A percentile compares a stretch with the other conserved stretches of the same genome.
These are phyloP conservation scores for Daldinia childiae DNA, from an alignment of 495 filamentous ascomycete genomes.

Conservation along the genomic window DNA sequence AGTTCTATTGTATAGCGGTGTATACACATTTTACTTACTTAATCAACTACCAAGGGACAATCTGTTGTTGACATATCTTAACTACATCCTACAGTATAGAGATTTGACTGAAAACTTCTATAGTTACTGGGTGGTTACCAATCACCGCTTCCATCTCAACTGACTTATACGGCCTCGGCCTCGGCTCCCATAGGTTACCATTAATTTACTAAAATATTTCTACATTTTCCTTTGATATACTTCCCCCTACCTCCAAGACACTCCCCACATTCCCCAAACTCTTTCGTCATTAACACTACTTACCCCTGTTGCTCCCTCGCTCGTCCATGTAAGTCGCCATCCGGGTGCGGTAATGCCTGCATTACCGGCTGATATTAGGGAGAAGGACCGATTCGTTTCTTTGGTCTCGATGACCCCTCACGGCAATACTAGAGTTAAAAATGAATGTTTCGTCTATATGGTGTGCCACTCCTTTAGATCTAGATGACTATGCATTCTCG, in stretches of 20 bases:
- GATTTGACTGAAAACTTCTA: no score
- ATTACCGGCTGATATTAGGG: constrained; percentile 22
- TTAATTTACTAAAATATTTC: not conserved
- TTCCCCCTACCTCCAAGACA: not conserved
- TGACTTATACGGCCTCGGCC: not conserved
- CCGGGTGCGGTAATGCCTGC: constrained; percentile 20
- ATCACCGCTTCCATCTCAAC: not conserved
- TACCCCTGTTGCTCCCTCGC: constrained; percentile 18
- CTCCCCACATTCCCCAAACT: constrained; percentile 31
- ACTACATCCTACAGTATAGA: no score
- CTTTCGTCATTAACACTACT: constrained; percentile 23
- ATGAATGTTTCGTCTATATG: constrained; percentile 31
- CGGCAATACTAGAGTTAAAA: constrained; percentile 8
- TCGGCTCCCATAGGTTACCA: not conserved
- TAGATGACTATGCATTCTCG: constrained; percentile 1
- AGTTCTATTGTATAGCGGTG: not conserved
- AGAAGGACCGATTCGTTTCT: constrained; percentile 33
- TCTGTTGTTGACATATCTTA: no score
- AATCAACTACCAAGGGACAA: no score
- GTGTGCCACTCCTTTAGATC: constrained; percentile 9
- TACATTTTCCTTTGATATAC: constrained; percentile 6
- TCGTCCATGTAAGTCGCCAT: constrained; percentile 12
- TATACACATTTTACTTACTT: not conserved
- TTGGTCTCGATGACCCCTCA: constrained; percentile 22
- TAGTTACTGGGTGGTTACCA: no score